These are phyloP conservation scores for Termitomyces titanicus DNA, from an alignment of 768 basidiomycete species.

Conservation along the genomic window DNA sequence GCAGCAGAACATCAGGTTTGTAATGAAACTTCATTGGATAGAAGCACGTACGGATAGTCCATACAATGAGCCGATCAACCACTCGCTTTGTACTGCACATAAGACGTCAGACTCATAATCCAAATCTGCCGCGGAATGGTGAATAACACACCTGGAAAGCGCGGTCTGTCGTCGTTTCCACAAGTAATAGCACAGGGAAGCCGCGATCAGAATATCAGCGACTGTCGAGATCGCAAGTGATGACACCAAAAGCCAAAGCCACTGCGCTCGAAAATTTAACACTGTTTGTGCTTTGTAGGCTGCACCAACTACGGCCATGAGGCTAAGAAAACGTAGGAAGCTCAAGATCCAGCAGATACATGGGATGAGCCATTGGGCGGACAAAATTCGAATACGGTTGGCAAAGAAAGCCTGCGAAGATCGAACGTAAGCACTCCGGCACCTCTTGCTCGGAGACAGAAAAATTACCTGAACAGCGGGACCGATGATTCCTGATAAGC, in stretches of 20 bases:
- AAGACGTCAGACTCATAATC: neutral
- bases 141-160: neutral
- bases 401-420: conserved; percentile 13
- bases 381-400: conserved; percentile 8
- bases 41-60: conserved; percentile 11
- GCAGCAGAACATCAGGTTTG: neutral
- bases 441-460: neutral
- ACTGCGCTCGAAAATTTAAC: neutral
- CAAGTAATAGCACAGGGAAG: conserved; percentile 7
- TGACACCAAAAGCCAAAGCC: conserved; percentile 4
- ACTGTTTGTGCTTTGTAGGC: neutral
- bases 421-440: neutral
- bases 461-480: conserved; percentile 5
- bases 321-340: neutral
- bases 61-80: conserved; percentile 12
- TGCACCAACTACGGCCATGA: conserved; percentile 2
- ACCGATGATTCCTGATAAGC: conserved; percentile 5
- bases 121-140: neutral
- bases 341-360: conserved; percentile 12
- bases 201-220: conserved; percentile 9
- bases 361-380: neutral
- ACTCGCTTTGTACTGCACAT: conserved; percentile 3
- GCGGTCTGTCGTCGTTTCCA: neutral
- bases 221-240: conserved; percentile 4
- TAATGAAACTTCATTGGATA: neutral